A percentile compares a stretch with the other conserved stretches of the same genome.
Conservation (phyloP, 2,329 filamentous ascomycete species). For the Hypoxylon sp. region DNA sequence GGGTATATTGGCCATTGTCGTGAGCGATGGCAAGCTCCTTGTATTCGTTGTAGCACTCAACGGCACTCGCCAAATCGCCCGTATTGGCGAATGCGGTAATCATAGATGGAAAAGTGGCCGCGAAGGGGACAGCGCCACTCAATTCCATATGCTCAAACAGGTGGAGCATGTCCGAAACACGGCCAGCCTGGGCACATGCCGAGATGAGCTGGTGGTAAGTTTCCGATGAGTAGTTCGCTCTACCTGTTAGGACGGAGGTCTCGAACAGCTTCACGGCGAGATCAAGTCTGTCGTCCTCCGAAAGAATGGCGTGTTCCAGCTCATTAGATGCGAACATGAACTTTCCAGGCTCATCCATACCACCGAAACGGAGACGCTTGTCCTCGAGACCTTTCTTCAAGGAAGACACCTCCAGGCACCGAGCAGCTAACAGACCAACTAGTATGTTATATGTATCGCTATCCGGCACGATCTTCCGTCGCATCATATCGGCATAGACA, state of each 20-base stretch:
- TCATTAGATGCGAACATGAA: constrained; percentile 88
- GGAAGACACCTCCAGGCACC: constrained; percentile 82
- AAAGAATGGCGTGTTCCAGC: constrained; percentile 86
- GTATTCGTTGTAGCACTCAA: constrained; percentile 97
- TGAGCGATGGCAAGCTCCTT: constrained; percentile 87
- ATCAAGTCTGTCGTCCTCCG: constrained; percentile 88
- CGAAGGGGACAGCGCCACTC: constrained; percentile 79
- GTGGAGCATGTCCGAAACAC: constrained; percentile 88
- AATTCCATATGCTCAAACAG: constrained; percentile 94
- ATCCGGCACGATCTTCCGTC: constrained; percentile 84
- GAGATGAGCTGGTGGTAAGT: constrained; percentile 89
- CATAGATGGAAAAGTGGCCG: constrained; percentile 90
- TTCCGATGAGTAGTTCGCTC: constrained; percentile 79
- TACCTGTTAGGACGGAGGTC: constrained; percentile 75
- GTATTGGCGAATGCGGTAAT: constrained; percentile 90
- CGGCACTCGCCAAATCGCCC: constrained; percentile 87
- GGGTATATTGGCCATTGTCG: constrained; percentile 78
- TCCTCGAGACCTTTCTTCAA: constrained; percentile 82
- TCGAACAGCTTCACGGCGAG: constrained; percentile 90
- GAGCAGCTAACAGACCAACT: constrained; percentile 83
- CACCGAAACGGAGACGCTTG: constrained; percentile 83
- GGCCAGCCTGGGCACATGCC: constrained; percentile 86
- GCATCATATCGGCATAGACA: constrained; percentile 96
- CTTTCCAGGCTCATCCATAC: constrained; percentile 76
- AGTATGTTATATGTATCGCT: constrained; percentile 90